Evolutionary conservation across 169 alveolate species (phyloP).

Genomic region (Cryptosporidium viatorum): DNA sequence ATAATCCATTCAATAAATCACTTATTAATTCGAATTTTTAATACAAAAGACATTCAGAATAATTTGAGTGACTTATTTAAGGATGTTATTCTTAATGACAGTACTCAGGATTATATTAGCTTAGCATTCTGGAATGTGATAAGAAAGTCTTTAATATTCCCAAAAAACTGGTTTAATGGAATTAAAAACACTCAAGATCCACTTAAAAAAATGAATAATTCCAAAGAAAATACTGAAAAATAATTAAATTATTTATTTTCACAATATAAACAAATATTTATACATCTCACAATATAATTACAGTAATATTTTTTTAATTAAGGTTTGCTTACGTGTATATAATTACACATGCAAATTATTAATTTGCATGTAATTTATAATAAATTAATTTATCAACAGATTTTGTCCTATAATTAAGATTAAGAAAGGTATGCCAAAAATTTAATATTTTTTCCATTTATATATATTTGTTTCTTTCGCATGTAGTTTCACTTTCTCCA

Average conservation of each 20-base stretch:
- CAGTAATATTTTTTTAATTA: background rate
- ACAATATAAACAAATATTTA: too few species aligned
- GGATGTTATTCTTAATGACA: slow-evolving; percentile 7
- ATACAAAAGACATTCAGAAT: slow-evolving; percentile 46
- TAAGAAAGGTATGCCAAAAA: background rate
- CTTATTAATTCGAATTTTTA: slow-evolving; percentile 9
- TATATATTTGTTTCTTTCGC: too few species aligned
- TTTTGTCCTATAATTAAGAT: background rate
- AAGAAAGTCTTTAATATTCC: slow-evolving; percentile 23
- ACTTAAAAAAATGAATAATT: background rate
- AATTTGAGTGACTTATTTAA: slow-evolving; percentile 17
- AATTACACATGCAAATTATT: background rate
- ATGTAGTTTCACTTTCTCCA: background rate
- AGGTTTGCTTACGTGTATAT: slow-evolving; percentile 1
- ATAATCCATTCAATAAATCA: slow-evolving; percentile 18
- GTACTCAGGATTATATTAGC: slow-evolving; percentile 51
- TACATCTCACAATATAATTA: too few species aligned
- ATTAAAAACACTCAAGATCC: background rate
- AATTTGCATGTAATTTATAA: background rate
- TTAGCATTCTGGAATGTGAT: slow-evolving; percentile 66
- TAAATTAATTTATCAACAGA: too few species aligned
- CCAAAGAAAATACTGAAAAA: background rate
- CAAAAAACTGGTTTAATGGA: slow-evolving; percentile 65
- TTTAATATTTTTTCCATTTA: background rate
- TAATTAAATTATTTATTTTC: too few species aligned